phyloP scores from a whole-genome alignment of 169 alveolate genomes.

The Plasmodium falciparum region DNA sequence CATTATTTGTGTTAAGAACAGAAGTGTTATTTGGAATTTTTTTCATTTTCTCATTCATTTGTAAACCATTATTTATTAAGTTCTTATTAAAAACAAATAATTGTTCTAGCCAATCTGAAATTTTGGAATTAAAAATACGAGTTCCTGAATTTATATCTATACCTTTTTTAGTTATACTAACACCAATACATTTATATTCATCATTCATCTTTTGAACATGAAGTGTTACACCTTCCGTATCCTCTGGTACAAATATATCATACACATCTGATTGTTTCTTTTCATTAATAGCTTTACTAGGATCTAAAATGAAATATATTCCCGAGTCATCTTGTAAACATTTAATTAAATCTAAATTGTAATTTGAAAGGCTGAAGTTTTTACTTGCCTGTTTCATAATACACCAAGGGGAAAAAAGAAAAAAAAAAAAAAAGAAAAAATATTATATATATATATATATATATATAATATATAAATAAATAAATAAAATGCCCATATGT shows the following conservation, averaged over 20 bases:
- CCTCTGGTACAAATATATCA: constrained; percentile 72
- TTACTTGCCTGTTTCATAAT: constrained; percentile 28
- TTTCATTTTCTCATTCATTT: constrained; percentile 11
- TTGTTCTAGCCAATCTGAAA: constrained; percentile 75
- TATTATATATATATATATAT: background rate
- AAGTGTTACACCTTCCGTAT: constrained; percentile 66
- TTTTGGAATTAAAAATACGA: constrained; percentile 59
- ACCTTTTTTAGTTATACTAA: constrained; percentile 65
- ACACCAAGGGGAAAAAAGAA: too few species aligned
- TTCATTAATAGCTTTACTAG: constrained; percentile 54
- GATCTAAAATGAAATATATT: constrained; percentile 69
- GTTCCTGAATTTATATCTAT: constrained; percentile 69
- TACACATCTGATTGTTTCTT: constrained; percentile 53
- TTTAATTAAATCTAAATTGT: constrained; percentile 66
- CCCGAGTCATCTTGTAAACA: constrained; percentile 75
- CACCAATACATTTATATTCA: constrained; percentile 76
- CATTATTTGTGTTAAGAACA: constrained; percentile 6
- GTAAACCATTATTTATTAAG: constrained; percentile 11
- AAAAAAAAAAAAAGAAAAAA: constrained; percentile 5
- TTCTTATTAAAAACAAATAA: constrained; percentile 47
- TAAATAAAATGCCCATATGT: too few species aligned
- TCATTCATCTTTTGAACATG: constrained; percentile 73
- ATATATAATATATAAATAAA: too few species aligned
- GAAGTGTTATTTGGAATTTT: constrained; percentile 24
- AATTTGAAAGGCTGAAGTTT: constrained; percentile 53